phyloP scores from a whole-genome alignment of 2,329 filamentous ascomycete species.

The Epicoccum nigrum region DNA sequence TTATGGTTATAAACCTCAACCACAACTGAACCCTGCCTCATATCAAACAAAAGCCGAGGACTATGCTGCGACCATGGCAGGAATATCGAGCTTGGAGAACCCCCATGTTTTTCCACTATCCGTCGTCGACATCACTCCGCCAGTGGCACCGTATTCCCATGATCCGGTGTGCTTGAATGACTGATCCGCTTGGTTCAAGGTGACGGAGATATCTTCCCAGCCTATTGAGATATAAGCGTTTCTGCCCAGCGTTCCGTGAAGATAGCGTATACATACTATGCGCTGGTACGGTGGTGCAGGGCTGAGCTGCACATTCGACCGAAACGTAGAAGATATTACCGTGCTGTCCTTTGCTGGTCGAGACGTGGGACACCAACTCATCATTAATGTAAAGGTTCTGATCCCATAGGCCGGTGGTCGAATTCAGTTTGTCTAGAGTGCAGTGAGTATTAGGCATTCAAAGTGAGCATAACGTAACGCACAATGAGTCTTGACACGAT shows the following conservation, averaged over 20 bases:
- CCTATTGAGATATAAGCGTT: slow-evolving; percentile 10
- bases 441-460: background rate
- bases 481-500: slow-evolving; percentile 30
- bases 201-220: slow-evolving; percentile 27
- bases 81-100: slow-evolving; percentile 16
- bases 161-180: slow-evolving; percentile 20
- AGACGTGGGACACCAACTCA: slow-evolving; percentile 28
- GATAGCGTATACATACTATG: slow-evolving; percentile 30
- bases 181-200: slow-evolving; percentile 20
- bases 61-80: slow-evolving; percentile 1
- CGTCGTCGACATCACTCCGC: slow-evolving; percentile 25
- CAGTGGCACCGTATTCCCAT: slow-evolving; percentile 24
- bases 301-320: slow-evolving; percentile 26
- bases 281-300: slow-evolving; percentile 24
- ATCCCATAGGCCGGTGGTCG: slow-evolving; percentile 28
- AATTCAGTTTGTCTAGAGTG: slow-evolving; percentile 26
- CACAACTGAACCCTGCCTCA: too few species aligned
- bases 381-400: slow-evolving; percentile 33
- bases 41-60: too few species aligned
- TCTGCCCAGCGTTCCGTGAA: too few species aligned
- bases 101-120: slow-evolving; percentile 29
- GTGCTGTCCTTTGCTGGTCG: slow-evolving; percentile 30
- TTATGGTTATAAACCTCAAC: too few species aligned
- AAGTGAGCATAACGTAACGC: background rate
- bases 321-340: slow-evolving; percentile 33